Evolutionary conservation across 1,139 yeast genomes (phyloP), one percentile per base, ranked within the genome.

Genomic region (Candida dubliniensis): DNA sequence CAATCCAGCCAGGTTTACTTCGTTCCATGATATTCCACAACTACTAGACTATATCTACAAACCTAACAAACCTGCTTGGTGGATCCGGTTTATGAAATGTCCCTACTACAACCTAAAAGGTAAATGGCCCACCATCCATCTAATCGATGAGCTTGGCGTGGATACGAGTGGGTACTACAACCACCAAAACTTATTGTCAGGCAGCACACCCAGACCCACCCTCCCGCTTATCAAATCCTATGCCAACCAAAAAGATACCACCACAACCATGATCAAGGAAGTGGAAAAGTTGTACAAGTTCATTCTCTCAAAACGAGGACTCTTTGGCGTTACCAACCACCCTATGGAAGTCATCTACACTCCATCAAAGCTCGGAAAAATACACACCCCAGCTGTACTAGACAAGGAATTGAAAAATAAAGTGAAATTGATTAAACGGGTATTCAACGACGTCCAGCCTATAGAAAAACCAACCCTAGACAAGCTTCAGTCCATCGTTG

Each of bases 101-200:
- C 58, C 57, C 24, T 62, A 61, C 42, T 42, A 55, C 27, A 47
- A 53, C 6, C 48, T 71, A 31, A 61, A 63, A 37, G 46, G 49
- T 0, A 39, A 48, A 1, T 72, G 73, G 70, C 78, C 78, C 1
- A 66, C 60, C 36, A 60, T 61, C 1, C 76, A 74, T 47, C 48
- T 72, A 14, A 56, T 71, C 3, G 50, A 63, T 13, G 70, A 66
- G 32, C 38, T 36, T 1, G 31, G 12, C 8, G 8, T 12, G 23
- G 23, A 18, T 5, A 18, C 23, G 5, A 18, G 5, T 3, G 23
- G 6, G 6, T 32, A 15, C 24, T 7, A 32, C 12, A 9, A 18
- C 24, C 35, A 32, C 13, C 30, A 27, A 4, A 4, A 25, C 10
- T 18, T 18, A 4, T 18, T 5, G 23, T 18, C 5, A 5, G 23